Percentiles rank a stretch among this genome's conserved stretches.
Evolutionary conservation across 2,329 filamentous ascomycete species (phyloP).

Genomic region (Aureobasidium vineae): DNA sequence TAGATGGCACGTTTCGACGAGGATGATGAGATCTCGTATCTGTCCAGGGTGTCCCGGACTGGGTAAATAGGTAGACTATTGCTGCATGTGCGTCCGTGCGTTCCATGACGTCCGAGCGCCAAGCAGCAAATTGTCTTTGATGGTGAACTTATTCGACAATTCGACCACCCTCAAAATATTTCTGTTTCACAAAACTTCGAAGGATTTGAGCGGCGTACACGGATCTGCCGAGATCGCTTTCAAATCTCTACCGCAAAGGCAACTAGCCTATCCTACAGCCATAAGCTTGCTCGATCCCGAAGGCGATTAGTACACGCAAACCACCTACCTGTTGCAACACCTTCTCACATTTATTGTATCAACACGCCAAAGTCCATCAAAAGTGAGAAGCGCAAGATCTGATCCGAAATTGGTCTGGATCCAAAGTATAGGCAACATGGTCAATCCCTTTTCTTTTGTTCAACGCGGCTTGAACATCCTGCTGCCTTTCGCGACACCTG

Average conservation of each 20-base stretch:
- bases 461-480: conserved; percentile 42
- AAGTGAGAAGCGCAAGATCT: not conserved
- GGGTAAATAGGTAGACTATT: not conserved
- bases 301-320: not conserved
- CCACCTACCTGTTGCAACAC: not conserved
- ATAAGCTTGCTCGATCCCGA: not conserved
- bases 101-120: conserved; percentile 1
- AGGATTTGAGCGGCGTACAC: not conserved
- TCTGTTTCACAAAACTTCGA: not conserved
- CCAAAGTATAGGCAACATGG: not conserved
- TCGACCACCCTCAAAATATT: not conserved
- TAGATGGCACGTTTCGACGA: not conserved
- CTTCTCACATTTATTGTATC: too few relatives aligned
- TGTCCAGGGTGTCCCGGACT: not conserved
- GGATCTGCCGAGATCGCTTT: not conserved
- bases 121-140: not conserved
- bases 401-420: not conserved
- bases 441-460: conserved; percentile 2
- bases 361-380: not conserved
- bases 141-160: not conserved
- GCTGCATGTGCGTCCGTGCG: not conserved
- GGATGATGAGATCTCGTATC: not conserved
- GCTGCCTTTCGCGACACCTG: conserved; percentile 49
- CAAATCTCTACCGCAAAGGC: not conserved
- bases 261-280: not conserved